Evolutionary conservation across 306 rosid species (phyloP), one percentile per base, ranked within the genome.

Genomic region (Corylus heterophylla): DNA sequence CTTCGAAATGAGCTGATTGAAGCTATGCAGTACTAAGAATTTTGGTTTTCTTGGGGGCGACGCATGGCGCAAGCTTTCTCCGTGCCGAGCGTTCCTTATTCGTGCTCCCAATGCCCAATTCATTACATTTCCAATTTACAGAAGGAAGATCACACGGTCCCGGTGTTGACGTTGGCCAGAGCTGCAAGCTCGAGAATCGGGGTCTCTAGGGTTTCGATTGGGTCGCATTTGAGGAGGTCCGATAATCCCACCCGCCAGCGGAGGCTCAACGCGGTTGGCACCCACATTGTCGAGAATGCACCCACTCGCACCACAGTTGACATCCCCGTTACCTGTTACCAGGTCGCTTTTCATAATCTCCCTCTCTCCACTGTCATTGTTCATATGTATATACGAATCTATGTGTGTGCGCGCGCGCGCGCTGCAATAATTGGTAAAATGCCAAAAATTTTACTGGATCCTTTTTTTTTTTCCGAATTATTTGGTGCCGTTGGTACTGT

Each of bases 251-350:
- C 69, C 59, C 85, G 85, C 59, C 83, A 88, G 74, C 83, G 92
- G 85, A 87, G 85, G 81, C 52, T 89, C 86, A 93, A 86, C 63
- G 85, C 90, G 10, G 83, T 81, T 61, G 94, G 86, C 78, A 83
- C 83, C n/a, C 84, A 85, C 90, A 78, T 79, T 87, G 62, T 74
- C 6, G 88, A 89, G 62, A 81, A 73, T 76, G 29, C 79, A 14
- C 81, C 73, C 27, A 12, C 76, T 74, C 81, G 78, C 83, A 69
- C 90, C 69, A 73, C 81, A 11, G 83, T 82, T 76, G 98, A 96
- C 82, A 90, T 96, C 61, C 96, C 97, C 3, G 90, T 96, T 76
- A 85, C 91, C 51, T 96, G 99, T 76, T 93, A 87, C 76, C 99
- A 89, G 98, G 98, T 95, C 64, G 85, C 73, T 27, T 29, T 58